Percentiles rank a stretch among this genome's conserved stretches.
phyloP scores from a whole-genome alignment of 2,329 filamentous ascomycete species.

The Tothia fuscella region DNA sequence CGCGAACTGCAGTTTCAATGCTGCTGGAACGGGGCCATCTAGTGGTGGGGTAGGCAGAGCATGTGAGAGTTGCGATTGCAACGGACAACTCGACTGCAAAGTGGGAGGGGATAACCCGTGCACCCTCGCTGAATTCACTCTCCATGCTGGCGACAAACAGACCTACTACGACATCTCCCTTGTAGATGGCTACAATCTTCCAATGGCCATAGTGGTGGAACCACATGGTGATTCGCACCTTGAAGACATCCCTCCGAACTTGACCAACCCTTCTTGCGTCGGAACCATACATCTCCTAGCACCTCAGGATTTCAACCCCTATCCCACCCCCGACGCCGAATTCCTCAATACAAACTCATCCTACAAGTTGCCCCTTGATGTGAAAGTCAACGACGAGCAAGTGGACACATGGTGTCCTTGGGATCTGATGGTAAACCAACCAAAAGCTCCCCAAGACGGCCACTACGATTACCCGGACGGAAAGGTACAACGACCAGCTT shows the following conservation, averaged over 20 bases:
- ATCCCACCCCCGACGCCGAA: slow-evolving; percentile 22
- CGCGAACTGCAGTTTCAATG: slow-evolving; percentile 70
- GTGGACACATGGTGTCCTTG: slow-evolving; percentile 68
- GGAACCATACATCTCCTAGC: slow-evolving; percentile 52
- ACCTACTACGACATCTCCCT: slow-evolving; percentile 78
- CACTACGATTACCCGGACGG: slow-evolving; percentile 74
- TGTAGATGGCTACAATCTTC: slow-evolving; percentile 75
- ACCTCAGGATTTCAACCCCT: slow-evolving; percentile 32
- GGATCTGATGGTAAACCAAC: slow-evolving; percentile 58
- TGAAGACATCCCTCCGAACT: slow-evolving; percentile 55
- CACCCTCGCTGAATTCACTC: slow-evolving; percentile 70
- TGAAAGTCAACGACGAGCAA: slow-evolving; percentile 41
- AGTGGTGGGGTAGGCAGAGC: slow-evolving; percentile 38
- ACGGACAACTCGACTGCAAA: slow-evolving; percentile 55
- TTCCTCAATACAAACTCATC: slow-evolving; percentile 51
- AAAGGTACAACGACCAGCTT: slow-evolving; percentile 55
- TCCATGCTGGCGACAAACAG: slow-evolving; percentile 54
- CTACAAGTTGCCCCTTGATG: slow-evolving; percentile 52
- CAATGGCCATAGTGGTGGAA: slow-evolving; percentile 44
- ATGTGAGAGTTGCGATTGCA: slow-evolving; percentile 68
- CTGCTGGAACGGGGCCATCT: slow-evolving; percentile 44
- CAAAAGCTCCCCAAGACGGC: slow-evolving; percentile 58
- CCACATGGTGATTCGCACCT: slow-evolving; percentile 48
- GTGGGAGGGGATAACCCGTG: slow-evolving; percentile 59
- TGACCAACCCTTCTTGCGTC: slow-evolving; percentile 67